These are phyloP conservation scores for Moesziomyces parantarcticus DNA, from an alignment of 1,284 basidiomycete species.

Conservation along the genomic window DNA sequence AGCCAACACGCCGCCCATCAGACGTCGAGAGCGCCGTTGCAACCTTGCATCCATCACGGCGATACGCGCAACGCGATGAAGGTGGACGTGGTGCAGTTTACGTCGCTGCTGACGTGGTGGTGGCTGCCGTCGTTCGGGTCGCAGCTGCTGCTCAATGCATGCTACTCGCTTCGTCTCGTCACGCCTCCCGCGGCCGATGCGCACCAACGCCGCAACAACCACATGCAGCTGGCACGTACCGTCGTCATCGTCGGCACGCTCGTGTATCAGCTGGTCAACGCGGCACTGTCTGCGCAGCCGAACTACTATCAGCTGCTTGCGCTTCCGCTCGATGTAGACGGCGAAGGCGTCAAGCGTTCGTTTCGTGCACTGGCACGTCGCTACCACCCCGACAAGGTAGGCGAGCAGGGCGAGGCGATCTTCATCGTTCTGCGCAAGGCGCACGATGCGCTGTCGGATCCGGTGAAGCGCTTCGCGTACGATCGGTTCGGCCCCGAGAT, in stretches of 20 bases:
- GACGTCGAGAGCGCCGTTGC: background rate
- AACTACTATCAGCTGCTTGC: slow-evolving; percentile 83
- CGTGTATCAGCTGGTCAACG: slow-evolving; percentile 75
- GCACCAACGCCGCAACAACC: slow-evolving; percentile 8
- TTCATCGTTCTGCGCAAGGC: slow-evolving; percentile 81
- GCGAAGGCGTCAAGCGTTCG: slow-evolving; percentile 76
- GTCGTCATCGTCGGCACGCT: slow-evolving; percentile 78
- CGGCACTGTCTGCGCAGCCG: slow-evolving; percentile 72
- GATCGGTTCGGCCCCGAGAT: slow-evolving; percentile 84
- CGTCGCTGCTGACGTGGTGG: slow-evolving; percentile 43
- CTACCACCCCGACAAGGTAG: slow-evolving; percentile 83
- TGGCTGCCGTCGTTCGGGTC: slow-evolving; percentile 44
- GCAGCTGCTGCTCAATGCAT: slow-evolving; percentile 13
- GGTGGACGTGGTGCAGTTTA: slow-evolving; percentile 20
- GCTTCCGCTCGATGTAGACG: slow-evolving; percentile 75
- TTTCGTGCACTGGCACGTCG: slow-evolving; percentile 79
- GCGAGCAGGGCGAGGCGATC: slow-evolving; percentile 74
- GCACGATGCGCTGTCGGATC: slow-evolving; percentile 82
- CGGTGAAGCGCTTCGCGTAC: slow-evolving; percentile 83
- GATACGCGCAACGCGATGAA: slow-evolving; percentile 19
- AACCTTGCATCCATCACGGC: too few species aligned
- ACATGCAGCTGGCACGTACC: slow-evolving; percentile 67
- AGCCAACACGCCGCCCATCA: slow-evolving; percentile 1
- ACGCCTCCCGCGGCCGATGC: slow-evolving; percentile 8
- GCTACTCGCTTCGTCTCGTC: slow-evolving; percentile 23